A percentile compares a stretch with the other conserved stretches of the same genome.
These are phyloP conservation scores for Aureobasidium sp. DNA, from an alignment of 2,329 filamentous ascomycete species.

Conservation along the genomic window DNA sequence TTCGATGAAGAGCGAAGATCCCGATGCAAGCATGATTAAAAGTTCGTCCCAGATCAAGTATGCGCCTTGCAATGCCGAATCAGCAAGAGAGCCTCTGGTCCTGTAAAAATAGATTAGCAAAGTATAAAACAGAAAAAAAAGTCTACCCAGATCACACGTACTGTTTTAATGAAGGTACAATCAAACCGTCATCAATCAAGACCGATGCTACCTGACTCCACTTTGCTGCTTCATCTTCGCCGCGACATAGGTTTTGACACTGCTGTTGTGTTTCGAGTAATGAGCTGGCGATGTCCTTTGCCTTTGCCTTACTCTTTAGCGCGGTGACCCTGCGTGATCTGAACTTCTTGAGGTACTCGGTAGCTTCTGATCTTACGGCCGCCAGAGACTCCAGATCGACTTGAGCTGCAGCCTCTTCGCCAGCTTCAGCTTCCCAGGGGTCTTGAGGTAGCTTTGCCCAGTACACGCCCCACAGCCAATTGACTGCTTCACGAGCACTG, in stretches of 20 bases:
- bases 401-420: not conserved
- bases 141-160: slow-evolving; percentile 18
- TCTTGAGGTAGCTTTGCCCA: slow-evolving; percentile 52
- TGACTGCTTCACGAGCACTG: slow-evolving; percentile 62
- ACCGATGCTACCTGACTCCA: slow-evolving; percentile 19
- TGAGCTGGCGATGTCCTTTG: not conserved
- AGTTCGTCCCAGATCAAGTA: slow-evolving; percentile 39
- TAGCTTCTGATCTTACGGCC: not conserved
- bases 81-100: slow-evolving; percentile 17
- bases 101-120: slow-evolving; percentile 14
- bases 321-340: slow-evolving; percentile 5
- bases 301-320: slow-evolving; percentile 8
- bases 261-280: slow-evolving; percentile 6
- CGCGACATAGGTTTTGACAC: not conserved
- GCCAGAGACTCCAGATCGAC: not conserved
- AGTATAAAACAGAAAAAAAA: not conserved
- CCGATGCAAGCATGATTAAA: slow-evolving; percentile 20
- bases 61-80: slow-evolving; percentile 32
- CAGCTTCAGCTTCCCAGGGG: slow-evolving; percentile 16
- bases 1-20: slow-evolving; percentile 6
- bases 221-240: slow-evolving; percentile 5
- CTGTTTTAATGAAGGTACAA: slow-evolving; percentile 32
- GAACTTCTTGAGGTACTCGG: slow-evolving; percentile 9
- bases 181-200: slow-evolving; percentile 30
- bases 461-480: slow-evolving; percentile 87